Base-by-base conservation (phyloP, 768 basidiomycete species). In the Cystofilobasidium macerans region DNA sequence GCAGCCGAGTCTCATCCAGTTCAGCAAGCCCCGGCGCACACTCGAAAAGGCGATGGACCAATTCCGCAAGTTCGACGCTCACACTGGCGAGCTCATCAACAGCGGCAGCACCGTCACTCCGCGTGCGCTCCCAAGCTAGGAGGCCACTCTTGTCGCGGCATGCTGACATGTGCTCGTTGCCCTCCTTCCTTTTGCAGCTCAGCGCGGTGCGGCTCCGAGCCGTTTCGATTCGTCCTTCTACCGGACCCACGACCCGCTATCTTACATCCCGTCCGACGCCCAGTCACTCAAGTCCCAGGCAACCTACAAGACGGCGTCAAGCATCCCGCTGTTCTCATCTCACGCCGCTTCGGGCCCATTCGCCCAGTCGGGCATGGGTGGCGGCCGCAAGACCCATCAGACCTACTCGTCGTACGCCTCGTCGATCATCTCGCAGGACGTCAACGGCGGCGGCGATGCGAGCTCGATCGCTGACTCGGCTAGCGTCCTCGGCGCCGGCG, bases 1-100 rank as follows among this genome's bases (percentile, higher is more conserved):
- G 40, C 95, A 98, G 75, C 81, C 90, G 8, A 94, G 91, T 78
- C 94, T 99, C 93, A 99, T 99, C 68, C 95, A 98, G 75, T 97
- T 99, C 80, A 92, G 89, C 82, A 93, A 95, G 78, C 95, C 95
- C 36, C 84, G 91, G 65, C 86, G 91, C 62, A 83, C 90, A 6
- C 82, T 93, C 43, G 83, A 81, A 70, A 92, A 92, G 76, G 86
- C 89, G 20, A 87, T 91, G 84, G 89, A 94, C 70, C 88, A 87
- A 65, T 93, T 89, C 82, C 86, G 89, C 65, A 84, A 93, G 59
- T 89, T 94, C 73, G 93, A 97, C 75, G 88, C 89, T 26, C 88
- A 82, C 71, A 93, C 93, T 0, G 83, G 86, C 62, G 95, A 99
- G 71, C 67, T 68, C 47, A 68, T 68, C 61, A 64, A 60, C 57